These are phyloP conservation scores for Cladosporium sp. DNA, from an alignment of 2,329 filamentous ascomycete genomes.

Conservation along the genomic window DNA sequence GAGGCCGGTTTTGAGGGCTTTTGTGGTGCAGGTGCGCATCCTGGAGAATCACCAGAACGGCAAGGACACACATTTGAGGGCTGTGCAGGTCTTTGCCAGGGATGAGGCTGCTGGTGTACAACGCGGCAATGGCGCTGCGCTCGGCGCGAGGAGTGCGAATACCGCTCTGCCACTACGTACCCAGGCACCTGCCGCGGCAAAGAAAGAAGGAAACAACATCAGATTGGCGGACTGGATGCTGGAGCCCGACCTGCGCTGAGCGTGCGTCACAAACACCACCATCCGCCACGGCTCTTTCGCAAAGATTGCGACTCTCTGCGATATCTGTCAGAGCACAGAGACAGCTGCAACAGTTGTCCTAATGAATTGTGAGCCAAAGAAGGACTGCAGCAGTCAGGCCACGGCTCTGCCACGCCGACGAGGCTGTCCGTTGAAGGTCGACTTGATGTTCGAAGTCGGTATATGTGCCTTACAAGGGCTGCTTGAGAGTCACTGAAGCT, in stretches of 20 bases:
- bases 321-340: not conserved
- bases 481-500: not conserved
- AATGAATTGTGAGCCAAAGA: not conserved
- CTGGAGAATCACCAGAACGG: conserved; percentile 98
- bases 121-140: conserved; percentile 4
- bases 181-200: conserved; percentile 20
- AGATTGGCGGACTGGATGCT: conserved; percentile 38
- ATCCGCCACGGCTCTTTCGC: not conserved
- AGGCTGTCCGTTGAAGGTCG: not conserved
- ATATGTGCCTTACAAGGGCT: not conserved
- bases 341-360: not conserved
- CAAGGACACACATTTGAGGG: conserved; percentile 96
- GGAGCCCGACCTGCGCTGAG: conserved; percentile 40
- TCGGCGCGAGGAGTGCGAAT: conserved; percentile 14
- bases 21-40: conserved; percentile 85
- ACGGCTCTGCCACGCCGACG: not conserved
- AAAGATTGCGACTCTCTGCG: not conserved
- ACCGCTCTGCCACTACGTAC: conserved; percentile 11
- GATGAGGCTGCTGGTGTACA: conserved; percentile 37
- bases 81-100: conserved; percentile 77
- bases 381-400: not conserved
- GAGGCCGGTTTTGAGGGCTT: conserved; percentile 76
- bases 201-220: conserved; percentile 32
- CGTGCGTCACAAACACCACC: not conserved
- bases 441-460: not conserved